Base-by-base conservation (phyloP, 768 basidiomycete species). In the Dioszegia aurantiaca region DNA sequence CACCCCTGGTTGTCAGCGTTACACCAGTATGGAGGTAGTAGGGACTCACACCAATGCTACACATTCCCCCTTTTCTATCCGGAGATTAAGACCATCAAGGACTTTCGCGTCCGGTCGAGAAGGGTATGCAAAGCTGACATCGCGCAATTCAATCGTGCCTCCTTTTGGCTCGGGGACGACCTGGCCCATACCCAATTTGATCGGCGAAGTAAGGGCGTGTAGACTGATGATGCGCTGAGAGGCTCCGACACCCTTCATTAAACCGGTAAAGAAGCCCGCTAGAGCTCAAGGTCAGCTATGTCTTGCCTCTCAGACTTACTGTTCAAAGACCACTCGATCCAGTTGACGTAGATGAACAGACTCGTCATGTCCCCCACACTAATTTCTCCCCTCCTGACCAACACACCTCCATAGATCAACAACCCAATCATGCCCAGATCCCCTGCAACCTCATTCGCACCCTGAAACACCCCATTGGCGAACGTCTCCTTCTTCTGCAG, bases 181-280 rank as follows among this genome's bases (percentile, higher is more conserved):
- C 49, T 47, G 59, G n/a, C 71, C 71, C 24, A 61, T 67, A 0
- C 64, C 63, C 3, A 73, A 44, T 11, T 69, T 69, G 30, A 73
- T 70, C 3, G 71, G 71, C 17, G 71, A 68, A 10, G 79, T 27
- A 81, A 77, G 17, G 48, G 52, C 89, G n/a, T 95, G 80, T 17
- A 97, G 83, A 57, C 92, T 89, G 74, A 95, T 94, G 37, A 95
- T 86, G 24, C 93, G 88, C 1, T 84, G 83, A 26, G 89, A 89
- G 0, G 93, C 92, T 59, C 93, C 93, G 44, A 95, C 85, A 54
- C 89, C 93, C 47, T 90, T 90, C 93, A 97, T 97, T 58, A 97
- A 86, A 43, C 90, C 92, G 16, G 89, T 83, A 65, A 77, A 78
- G 72, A 77, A 77, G 10, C 63, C 67, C 17, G 75, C 63, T 45